Conservation (phyloP, 441 rosid species). For the Gossypium gossypioides region DNA sequence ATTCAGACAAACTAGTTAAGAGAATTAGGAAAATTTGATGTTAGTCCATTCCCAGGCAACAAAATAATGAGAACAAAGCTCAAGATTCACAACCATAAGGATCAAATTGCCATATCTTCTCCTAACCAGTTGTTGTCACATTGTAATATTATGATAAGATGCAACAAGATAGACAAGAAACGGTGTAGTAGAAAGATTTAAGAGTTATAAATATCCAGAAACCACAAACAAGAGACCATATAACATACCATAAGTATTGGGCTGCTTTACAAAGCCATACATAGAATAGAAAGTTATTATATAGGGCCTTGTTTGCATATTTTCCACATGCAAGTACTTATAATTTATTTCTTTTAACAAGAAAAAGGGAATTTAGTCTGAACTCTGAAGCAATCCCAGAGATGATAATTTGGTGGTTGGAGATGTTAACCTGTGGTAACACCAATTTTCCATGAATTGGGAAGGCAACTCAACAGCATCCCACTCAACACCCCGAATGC, state of each 20-base stretch:
- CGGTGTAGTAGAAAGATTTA: not conserved
- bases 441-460: conserved; percentile 97
- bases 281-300: not conserved
- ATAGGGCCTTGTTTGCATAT: not conserved
- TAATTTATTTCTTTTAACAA: not conserved
- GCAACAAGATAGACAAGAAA: not conserved
- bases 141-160: not conserved
- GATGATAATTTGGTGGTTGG: not conserved
- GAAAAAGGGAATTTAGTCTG: not conserved
- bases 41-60: not conserved
- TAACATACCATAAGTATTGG: not conserved
- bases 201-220: not conserved
- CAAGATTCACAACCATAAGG: not conserved
- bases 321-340: not conserved
- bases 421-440: conserved; percentile 64
- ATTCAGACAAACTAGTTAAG: not conserved
- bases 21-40: not conserved
- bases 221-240: conserved; percentile 1
- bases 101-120: not conserved
- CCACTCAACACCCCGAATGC: conserved; percentile 82
- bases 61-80: not conserved
- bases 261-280: not conserved
- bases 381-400: not conserved
- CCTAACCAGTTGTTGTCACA: not conserved
- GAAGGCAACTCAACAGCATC: conserved; percentile 94